Base-by-base conservation (phyloP, 1,139 yeast species). In the Pichia sp. region DNA sequence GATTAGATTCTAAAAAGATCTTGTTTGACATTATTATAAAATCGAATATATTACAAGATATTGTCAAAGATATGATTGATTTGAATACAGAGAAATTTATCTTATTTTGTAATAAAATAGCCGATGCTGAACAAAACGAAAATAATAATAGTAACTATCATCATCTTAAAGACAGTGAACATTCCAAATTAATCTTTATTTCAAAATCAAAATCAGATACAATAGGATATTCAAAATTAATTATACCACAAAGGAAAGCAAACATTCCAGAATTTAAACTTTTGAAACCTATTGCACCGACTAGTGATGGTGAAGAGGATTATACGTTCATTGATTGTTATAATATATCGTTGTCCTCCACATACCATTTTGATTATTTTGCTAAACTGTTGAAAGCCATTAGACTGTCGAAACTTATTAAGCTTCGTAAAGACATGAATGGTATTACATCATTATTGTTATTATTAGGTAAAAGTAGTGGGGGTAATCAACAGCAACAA, bases 141-240 rank as follows among this genome's bases (percentile, higher is more conserved):
- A 41, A 43, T 26, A 20, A 18, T 9, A 31, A 25, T 8, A 15
- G 11, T 15, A 9, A 8, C 19, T 9, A n/a, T 13, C 14, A 14
- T 16, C 16, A 24, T 18, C 13, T 16, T 7, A 33, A 30, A 18
- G 60, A 43, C n/a, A 50, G 53, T 11, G 46, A 52, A 20, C 53
- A 50, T 4, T 54, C 60, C 25, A 67, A 64, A 47, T 54, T 76
- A 25, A 65, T 70, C 33, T 72, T 87, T 44, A 74, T 83, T 3
- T 80, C 93, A 1, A 49, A 50, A 38, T 57, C 62, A 5, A 51
- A 49, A 20, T 57, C 55, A 27, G 59, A 52, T 19, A 45, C 60
- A 11, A 69, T 85, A 35, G 95, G 95, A 0, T 67, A 70, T 37
- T 79, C 86, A 42, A 80, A 82, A 54, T 65, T 85, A 21, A 70